Conservation (phyloP, 495 filamentous ascomycete species). For the Trichoderma reesei region DNA sequence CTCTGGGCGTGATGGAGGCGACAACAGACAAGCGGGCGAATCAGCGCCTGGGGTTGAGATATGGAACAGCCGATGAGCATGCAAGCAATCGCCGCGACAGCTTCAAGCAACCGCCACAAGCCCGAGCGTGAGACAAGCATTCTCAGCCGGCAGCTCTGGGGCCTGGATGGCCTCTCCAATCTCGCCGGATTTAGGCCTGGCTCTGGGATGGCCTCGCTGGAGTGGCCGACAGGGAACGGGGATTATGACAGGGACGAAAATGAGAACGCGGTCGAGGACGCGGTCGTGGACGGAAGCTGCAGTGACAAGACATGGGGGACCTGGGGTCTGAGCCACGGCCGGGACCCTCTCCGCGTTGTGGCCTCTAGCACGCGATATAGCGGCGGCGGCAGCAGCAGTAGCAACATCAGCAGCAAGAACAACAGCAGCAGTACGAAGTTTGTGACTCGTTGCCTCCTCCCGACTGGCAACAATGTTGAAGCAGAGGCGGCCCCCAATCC, state of each 20-base stretch:
- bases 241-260: not conserved
- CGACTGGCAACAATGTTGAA: not conserved
- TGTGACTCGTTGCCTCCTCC: not conserved
- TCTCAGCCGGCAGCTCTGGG: not conserved
- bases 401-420: not conserved
- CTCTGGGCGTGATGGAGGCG: not conserved
- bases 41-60: not conserved
- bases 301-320: not conserved
- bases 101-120: not conserved
- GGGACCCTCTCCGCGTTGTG: not conserved
- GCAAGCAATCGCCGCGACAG: conserved; percentile 1
- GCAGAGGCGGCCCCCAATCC: not conserved
- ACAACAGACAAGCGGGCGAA: not conserved
- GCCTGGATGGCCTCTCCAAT: not conserved
- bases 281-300: not conserved
- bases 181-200: not conserved
- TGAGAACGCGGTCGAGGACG: too few relatives aligned
- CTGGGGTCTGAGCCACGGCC: not conserved
- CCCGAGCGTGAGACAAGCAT: not conserved
- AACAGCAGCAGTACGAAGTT: not conserved
- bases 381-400: not conserved
- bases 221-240: too few relatives aligned
- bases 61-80: not conserved
- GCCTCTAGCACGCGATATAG: not conserved
- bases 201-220: not conserved